phyloP scores from a whole-genome alignment of 352 stramenopile genomes.

The Pythium plurisporium region DNA sequence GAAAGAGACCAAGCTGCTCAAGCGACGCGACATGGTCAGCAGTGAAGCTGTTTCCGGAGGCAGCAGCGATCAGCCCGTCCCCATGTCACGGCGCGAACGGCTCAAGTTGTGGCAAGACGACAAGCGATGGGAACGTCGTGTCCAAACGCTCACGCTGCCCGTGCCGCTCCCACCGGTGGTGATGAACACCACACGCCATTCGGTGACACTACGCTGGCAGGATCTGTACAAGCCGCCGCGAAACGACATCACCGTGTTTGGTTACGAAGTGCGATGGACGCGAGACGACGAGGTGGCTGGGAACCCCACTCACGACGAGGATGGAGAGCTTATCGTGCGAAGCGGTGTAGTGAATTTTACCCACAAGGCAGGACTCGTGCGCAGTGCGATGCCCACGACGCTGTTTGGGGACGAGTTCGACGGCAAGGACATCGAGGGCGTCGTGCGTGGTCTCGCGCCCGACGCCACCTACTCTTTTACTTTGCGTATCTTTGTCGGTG shows the following conservation, averaged over 20 bases:
- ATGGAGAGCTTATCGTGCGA: not conserved
- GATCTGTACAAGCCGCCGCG: conserved; percentile 62
- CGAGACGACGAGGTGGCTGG: conserved; percentile 19
- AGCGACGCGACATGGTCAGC: conserved; percentile 24
- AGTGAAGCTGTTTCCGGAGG: not conserved
- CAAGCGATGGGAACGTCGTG: conserved; percentile 57
- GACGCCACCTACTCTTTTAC: conserved; percentile 71
- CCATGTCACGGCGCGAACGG: conserved; percentile 60
- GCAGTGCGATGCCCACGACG: conserved; percentile 53
- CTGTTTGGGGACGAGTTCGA: conserved; percentile 79
- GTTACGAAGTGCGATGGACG: conserved; percentile 62
- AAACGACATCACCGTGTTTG: conserved; percentile 58
- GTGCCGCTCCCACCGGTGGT: conserved; percentile 56
- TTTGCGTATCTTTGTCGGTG: conserved; percentile 61
- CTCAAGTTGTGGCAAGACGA: conserved; percentile 82
- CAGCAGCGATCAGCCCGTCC: conserved; percentile 14
- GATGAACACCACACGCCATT: conserved; percentile 49
- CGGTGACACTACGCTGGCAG: conserved; percentile 60
- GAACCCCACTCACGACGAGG: not conserved
- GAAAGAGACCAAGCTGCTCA: conserved; percentile 40
- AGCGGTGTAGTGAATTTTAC: conserved; percentile 46
- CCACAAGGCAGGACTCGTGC: conserved; percentile 37
- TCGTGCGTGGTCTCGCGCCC: conserved; percentile 40
- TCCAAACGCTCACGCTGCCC: conserved; percentile 64
- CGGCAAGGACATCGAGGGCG: conserved; percentile 63